These are phyloP conservation scores for Smallanthus sonchifolius DNA, from an alignment of 129 eudicot species.

Conservation along the genomic window DNA sequence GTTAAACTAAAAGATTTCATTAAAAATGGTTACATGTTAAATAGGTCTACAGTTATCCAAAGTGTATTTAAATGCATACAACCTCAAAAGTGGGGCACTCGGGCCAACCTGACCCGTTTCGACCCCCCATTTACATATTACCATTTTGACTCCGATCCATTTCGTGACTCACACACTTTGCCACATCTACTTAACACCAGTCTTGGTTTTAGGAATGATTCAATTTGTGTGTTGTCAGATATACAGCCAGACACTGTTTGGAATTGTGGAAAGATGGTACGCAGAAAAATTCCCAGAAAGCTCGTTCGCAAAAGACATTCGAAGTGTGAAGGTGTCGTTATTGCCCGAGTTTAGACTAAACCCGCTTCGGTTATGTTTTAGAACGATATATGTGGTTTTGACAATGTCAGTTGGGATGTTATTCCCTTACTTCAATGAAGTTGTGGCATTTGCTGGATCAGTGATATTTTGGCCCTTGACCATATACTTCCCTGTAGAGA, in stretches of 20 bases:
- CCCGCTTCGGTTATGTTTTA: conserved; percentile 45
- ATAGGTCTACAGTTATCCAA: not conserved
- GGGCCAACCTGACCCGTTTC: not conserved
- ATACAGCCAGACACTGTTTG: conserved; percentile 65
- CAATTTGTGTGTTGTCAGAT: conserved; percentile 32
- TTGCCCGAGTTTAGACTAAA: conserved; percentile 38
- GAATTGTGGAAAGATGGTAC: conserved; percentile 50
- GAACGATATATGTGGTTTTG: conserved; percentile 41
- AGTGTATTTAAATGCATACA: not conserved
- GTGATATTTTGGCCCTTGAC: conserved; percentile 56
- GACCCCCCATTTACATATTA: not conserved
- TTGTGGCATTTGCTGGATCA: conserved; percentile 55
- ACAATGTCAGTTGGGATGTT: conserved; percentile 31
- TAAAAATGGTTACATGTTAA: not conserved
- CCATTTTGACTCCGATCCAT: not conserved
- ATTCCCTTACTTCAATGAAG: conserved; percentile 62
- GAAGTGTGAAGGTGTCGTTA: conserved; percentile 27
- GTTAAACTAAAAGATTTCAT: not conserved
- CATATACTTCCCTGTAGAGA: conserved; percentile 50
- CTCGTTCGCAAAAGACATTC: conserved; percentile 19
- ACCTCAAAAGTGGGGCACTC: not conserved
- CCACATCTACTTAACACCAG: not conserved
- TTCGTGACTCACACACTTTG: not conserved
- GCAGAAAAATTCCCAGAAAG: conserved; percentile 46
- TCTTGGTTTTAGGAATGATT: not conserved